Base-by-base conservation (phyloP, 225 moss, liverwort and hornwort species). In the Marchantia polymorpha region DNA sequence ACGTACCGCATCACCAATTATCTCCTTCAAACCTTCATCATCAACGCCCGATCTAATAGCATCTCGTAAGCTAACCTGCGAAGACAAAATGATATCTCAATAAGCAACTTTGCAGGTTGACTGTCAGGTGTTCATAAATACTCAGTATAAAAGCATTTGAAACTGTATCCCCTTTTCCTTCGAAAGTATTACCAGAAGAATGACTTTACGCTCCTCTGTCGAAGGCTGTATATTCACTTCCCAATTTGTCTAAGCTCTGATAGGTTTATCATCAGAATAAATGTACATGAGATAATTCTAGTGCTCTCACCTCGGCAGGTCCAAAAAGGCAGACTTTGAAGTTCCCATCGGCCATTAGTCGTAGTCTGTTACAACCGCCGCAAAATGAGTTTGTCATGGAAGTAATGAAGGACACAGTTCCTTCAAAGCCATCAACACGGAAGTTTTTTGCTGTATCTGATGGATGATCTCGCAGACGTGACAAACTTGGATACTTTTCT, bases 241-340 rank as follows among this genome's bases (percentile, higher is more conserved):
- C 59, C 49, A 50, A 7, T 78, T 39, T 39, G 39, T 39, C 39
- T 39, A 39, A 39, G 39, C 3, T 5, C 39, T 39, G 5, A 39
- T 2, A 39, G 2, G 2, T 39, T 5, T 39, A 39, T 39, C 39
- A 39, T 39, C 39, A 39, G 39, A 39, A 39, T 2, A 39, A 5
- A 5, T 39, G 3, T 39, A 39, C 5, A 39, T 39, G 5, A 2
- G 39, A 39, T 39, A 5, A 39, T 39, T 39, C 39, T 2, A 39
- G 39, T 39, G 39, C 39, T 39, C 39, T 46, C 61, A 92, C 99
- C 93, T 99, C 99, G 69, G 99, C 84, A 78, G 99, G 93, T 77
- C 99, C 99, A 56, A 99, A 99, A 9, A 99, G 92, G 84, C 99
- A 99, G 52, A 99, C 99, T 90, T 99, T 99, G 78, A 99, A 92